A percentile compares a stretch with the other conserved stretches of the same genome.
Conservation (phyloP, 2,329 filamentous ascomycete species). For the Claviceps paspali region DNA sequence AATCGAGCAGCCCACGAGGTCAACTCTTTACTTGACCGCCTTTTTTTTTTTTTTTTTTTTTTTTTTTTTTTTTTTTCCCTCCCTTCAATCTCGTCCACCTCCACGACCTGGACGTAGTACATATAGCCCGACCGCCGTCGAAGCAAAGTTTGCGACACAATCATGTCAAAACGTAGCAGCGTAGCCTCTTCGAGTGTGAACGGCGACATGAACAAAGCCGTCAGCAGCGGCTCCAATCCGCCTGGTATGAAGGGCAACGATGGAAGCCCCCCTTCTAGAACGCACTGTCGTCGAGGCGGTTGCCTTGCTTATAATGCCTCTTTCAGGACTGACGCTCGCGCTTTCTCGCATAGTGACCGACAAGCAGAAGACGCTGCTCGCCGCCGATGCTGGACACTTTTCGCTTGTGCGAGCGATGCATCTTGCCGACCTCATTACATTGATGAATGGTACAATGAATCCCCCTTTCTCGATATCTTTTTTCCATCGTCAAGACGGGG, state of each 20-base stretch:
- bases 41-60: too few species aligned
- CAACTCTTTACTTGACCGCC: too few species aligned
- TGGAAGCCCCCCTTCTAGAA: too few species aligned
- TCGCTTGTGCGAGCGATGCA: slow-evolving; percentile 54
- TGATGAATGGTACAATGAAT: slow-evolving; percentile 49
- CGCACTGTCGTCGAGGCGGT: too few species aligned
- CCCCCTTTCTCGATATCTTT: not conserved
- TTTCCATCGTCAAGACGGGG: not conserved
- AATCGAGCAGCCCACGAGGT: too few species aligned
- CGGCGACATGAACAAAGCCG: slow-evolving; percentile 16
- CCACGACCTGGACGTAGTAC: too few species aligned
- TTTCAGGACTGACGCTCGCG: too few species aligned
- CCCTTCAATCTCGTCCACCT: too few species aligned
- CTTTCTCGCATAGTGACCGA: slow-evolving; percentile 36
- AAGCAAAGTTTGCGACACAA: too few species aligned
- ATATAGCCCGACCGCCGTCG: too few species aligned
- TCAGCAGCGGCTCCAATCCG: slow-evolving; percentile 11
- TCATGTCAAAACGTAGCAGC: slow-evolving; percentile 49
- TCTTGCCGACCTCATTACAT: slow-evolving; percentile 70
- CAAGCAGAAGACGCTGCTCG: slow-evolving; percentile 63
- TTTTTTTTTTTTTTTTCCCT: too few species aligned
- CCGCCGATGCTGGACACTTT: slow-evolving; percentile 58
- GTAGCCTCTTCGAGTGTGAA: slow-evolving; percentile 17
- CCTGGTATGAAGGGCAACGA: slow-evolving; percentile 16
- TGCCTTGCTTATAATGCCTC: too few species aligned